Evolutionary conservation across 169 alveolate species (phyloP), one percentile per base, ranked within the genome.

Genomic region (Theileria luwenshuni): DNA sequence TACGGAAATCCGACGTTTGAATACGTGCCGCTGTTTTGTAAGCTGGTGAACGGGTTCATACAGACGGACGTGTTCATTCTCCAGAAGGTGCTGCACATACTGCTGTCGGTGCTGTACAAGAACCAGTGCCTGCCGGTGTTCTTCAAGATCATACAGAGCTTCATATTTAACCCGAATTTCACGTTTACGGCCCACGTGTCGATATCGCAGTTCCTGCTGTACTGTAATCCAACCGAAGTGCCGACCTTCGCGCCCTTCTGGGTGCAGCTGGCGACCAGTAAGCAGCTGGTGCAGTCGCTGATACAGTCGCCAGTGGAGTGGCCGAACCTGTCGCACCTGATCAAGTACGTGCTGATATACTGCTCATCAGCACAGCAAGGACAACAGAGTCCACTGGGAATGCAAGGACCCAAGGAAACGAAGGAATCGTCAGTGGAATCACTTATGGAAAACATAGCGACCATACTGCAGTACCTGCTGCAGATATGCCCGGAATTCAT

Each of bases 401-500:
- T 56, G 84, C 84, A 19, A 42, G 75, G 69, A 56, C 90, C 21
- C 69, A 60, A 69, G 38, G 65, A 56, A 2, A 43, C 47, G 43
- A 56, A 56, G 65, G 65, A 56, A 2, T 15, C n/a, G 17, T 38
- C 23, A 21, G 19, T 56, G 32, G 65, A 56, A 12, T 28, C 65
- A 17, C 65, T 56, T 0, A 7, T 56, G 65, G 65, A 56, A 12
- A 56, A 21, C 65, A 62, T 89, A 15, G 56, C 94, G 38, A 91
- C 97, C 81, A 81, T 96, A 48, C 91, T 96, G 61, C 86, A 96
- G 58, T 92, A 94, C 59, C 81, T 96, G 77, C 81, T 94, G 71
- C 97, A 96, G 85, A 98, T 96, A 67, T 97, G 86, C 73, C 99
- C 99, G 15, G 99, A 98, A 83, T 97, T 97, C 91, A 85, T 97